These are phyloP conservation scores for Hamamelis virginiana DNA, from an alignment of 164 flowering plant species.

Conservation along the genomic window DNA sequence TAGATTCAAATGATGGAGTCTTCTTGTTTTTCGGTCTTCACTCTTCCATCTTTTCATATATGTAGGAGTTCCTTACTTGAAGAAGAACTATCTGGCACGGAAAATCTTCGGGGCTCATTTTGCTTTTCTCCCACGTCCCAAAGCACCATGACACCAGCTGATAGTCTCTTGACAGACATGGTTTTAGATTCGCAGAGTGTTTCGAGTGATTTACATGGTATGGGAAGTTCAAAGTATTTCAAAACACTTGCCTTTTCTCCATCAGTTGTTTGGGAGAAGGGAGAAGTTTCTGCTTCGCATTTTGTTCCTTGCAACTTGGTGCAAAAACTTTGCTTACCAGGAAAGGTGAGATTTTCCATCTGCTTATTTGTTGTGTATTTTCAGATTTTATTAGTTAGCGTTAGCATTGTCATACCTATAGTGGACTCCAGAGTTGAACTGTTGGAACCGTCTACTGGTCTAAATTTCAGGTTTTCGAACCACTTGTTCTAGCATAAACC, in stretches of 20 bases:
- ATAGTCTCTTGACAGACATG: slow-evolving; percentile 18
- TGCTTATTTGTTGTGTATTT: background rate
- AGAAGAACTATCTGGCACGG: slow-evolving; percentile 24
- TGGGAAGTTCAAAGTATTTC: slow-evolving; percentile 21
- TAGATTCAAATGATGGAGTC: background rate
- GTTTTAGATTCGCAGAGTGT: slow-evolving; percentile 15
- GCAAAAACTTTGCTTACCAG: slow-evolving; percentile 1
- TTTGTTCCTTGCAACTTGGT: slow-evolving; percentile 13
- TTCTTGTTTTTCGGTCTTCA: background rate
- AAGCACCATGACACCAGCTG: slow-evolving; percentile 3
- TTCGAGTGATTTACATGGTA: slow-evolving; percentile 9
- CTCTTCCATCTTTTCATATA: slow-evolving; percentile 4
- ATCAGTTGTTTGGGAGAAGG: slow-evolving; percentile 24
- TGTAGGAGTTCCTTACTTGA: slow-evolving; percentile 51
- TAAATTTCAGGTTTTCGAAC: too few relatives aligned
- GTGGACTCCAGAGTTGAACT: background rate
- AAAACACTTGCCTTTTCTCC: slow-evolving; percentile 31
- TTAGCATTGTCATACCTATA: background rate
- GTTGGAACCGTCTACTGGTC: too few relatives aligned
- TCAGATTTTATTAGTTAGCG: background rate
- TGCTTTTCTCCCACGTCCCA: slow-evolving; percentile 16
- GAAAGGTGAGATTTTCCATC: slow-evolving; percentile 30
- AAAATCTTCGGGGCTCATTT: slow-evolving; percentile 12
- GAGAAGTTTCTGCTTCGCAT: slow-evolving; percentile 5
- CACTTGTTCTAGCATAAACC: too few relatives aligned